A percentile compares a stretch with the other conserved stretches of the same genome.
Evolutionary conservation across 352 stramenopile species (phyloP).

Genomic region (Pythium pyrilobum): DNA sequence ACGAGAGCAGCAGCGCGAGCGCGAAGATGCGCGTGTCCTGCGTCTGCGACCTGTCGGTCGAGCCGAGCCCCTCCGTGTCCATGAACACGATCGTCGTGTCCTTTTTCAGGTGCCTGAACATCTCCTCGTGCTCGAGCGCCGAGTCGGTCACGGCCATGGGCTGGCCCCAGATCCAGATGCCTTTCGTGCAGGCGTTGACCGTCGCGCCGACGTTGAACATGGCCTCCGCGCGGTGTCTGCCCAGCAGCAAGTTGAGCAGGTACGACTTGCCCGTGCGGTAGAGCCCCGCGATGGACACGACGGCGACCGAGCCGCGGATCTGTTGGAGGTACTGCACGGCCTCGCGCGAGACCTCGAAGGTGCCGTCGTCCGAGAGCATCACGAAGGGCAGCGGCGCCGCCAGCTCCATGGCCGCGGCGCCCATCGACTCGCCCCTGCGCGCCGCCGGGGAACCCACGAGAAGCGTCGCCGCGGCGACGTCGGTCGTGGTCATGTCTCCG

Average conservation of each 20-base stretch:
- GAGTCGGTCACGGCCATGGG: slow-evolving; percentile 50
- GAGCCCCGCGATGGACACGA: slow-evolving; percentile 81
- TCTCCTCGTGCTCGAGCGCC: slow-evolving; percentile 30
- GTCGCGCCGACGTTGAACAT: slow-evolving; percentile 84
- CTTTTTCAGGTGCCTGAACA: slow-evolving; percentile 31
- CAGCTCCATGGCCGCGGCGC: slow-evolving; percentile 1
- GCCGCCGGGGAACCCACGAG: not conserved
- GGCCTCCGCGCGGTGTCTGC: slow-evolving; percentile 37
- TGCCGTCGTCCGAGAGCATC: slow-evolving; percentile 60
- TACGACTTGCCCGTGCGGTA: slow-evolving; percentile 91
- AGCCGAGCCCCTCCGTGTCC: slow-evolving; percentile 87
- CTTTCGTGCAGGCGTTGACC: slow-evolving; percentile 87
- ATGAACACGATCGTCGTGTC: slow-evolving; percentile 80
- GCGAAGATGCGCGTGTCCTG: slow-evolving; percentile 90
- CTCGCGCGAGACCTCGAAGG: slow-evolving; percentile 53
- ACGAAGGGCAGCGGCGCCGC: slow-evolving; percentile 57
- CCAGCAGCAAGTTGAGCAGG: slow-evolving; percentile 87
- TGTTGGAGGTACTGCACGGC: slow-evolving; percentile 54
- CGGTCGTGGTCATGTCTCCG: slow-evolving; percentile 2
- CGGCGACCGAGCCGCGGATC: slow-evolving; percentile 58
- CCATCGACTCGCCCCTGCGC: not conserved
- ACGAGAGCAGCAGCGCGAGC: slow-evolving; percentile 77
- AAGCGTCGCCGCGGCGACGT: not conserved
- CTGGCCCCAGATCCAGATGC: slow-evolving; percentile 90
- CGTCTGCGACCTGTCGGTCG: slow-evolving; percentile 74